phyloP scores from a whole-genome alignment of 176 grass and related monocot genomes.

The maize (Zea mays) region DNA sequence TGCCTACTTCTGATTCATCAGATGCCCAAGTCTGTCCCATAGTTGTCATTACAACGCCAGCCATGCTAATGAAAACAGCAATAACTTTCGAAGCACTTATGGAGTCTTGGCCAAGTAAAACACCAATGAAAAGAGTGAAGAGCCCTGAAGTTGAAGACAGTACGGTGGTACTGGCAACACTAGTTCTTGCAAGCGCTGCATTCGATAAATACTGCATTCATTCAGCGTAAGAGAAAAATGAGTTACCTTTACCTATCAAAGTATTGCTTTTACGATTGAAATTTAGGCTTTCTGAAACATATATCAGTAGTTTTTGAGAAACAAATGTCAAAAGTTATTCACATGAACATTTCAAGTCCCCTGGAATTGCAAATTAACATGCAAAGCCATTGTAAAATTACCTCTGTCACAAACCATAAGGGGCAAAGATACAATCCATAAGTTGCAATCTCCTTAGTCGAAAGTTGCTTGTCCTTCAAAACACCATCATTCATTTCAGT shows the following conservation, averaged over 20 bases:
- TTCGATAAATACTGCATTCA: conserved; percentile 95
- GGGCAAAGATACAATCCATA: conserved; percentile 86
- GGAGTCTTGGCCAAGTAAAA: conserved; percentile 88
- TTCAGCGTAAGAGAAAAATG: conserved; percentile 36
- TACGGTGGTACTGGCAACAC: conserved; percentile 96
- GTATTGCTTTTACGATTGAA: neutral
- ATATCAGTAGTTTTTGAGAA: neutral
- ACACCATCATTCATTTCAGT: conserved; percentile 38
- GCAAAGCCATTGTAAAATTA: conserved; percentile 40
- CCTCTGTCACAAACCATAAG: conserved; percentile 98
- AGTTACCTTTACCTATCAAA: conserved; percentile 25
- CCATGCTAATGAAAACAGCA: conserved; percentile 92
- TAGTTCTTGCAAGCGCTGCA: conserved; percentile 98
- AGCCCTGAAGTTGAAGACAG: conserved; percentile 95
- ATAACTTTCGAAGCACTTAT: conserved; percentile 79
- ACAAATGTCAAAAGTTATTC: neutral
- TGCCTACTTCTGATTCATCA: conserved; percentile 69
- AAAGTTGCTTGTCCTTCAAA: conserved; percentile 58
- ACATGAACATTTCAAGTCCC: neutral
- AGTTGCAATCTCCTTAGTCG: conserved; percentile 68
- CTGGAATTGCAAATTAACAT: conserved; percentile 12
- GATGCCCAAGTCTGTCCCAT: conserved; percentile 97
- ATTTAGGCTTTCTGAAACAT: neutral
- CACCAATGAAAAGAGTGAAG: conserved; percentile 90
- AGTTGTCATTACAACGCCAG: conserved; percentile 93